Base-by-base conservation (phyloP, 1,139 yeast genomes). In the Protomyces gravidus region DNA sequence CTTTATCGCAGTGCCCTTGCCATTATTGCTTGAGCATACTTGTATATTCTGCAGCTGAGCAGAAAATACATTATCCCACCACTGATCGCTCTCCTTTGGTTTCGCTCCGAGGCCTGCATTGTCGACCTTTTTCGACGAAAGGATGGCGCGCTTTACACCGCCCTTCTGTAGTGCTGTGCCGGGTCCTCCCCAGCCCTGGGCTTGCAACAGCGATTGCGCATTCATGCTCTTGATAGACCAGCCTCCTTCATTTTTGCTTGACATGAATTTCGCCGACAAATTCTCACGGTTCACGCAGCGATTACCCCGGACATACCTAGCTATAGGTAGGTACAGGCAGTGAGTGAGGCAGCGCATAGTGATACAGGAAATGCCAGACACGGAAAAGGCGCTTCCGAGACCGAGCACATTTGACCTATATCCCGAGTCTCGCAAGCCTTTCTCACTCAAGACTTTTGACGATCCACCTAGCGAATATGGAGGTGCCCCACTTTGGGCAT, bases 101-200 rank as follows among this genome's bases (percentile, higher is more conserved):
- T 33, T 50, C 17, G 50, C 50, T 3, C 60, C 60, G 19, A 56
- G 60, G 13, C 62, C 62, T 11, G 36, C 50, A 21, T 52, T 48
- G 23, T 60, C 60, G 19, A 50, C 42, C 55, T 60, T 60, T 26
- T 56, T 49, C 27, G 62, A 60, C 27, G 62, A 50, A 27, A 60
- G 47, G 42, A 60, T 56, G 6, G 62, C 60, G 17, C 58, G 50
- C 23, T 33, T 46, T 17, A 60, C 33, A 3, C 61, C 60, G 47
- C 62, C 62, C 9, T 49, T 50, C 15, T 55, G 55, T 11, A 60
- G 52, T 13, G 61, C 62, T 21, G 32, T 49, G 17, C 62, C 62
- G n/a, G 53, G 50, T 5, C 60, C 62, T 17, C 50, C 50, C 62
- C 62, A 60, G 15, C 62, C 62, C 27, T 50, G 58, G 13, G 60